A percentile compares a stretch with the other conserved stretches of the same genome.
phyloP scores from a whole-genome alignment of 352 stramenopile species.

The Phytophthora lateralis region DNA sequence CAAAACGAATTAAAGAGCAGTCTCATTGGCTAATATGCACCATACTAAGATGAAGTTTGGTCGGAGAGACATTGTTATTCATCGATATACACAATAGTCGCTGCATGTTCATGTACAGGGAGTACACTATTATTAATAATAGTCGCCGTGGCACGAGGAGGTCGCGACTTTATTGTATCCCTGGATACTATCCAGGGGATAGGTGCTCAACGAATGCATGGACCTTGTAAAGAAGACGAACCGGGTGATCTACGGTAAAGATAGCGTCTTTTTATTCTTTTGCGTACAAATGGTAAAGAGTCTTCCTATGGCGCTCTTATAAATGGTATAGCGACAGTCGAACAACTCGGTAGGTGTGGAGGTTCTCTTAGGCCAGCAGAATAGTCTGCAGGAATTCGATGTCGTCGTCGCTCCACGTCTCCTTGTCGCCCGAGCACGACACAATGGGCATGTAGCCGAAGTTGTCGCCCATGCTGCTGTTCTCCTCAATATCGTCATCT shows the following conservation, averaged over 20 bases:
- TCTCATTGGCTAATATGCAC: too few species aligned
- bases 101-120: too few species aligned
- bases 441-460: slow-evolving; percentile 54
- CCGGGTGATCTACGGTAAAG: background rate
- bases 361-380: slow-evolving; percentile 53
- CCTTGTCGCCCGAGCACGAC: slow-evolving; percentile 48
- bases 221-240: slow-evolving; percentile 2
- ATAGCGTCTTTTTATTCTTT: slow-evolving; percentile 21
- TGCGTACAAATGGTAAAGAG: slow-evolving; percentile 27
- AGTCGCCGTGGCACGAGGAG: too few species aligned
- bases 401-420: slow-evolving; percentile 82
- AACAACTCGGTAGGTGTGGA: slow-evolving; percentile 27
- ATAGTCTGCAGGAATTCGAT: slow-evolving; percentile 83
- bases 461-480: slow-evolving; percentile 39
- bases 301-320: slow-evolving; percentile 37
- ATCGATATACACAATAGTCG: too few species aligned
- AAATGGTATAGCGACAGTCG: slow-evolving; percentile 37
- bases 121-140: too few species aligned
- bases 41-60: too few species aligned
- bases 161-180: background rate
- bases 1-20: too few species aligned
- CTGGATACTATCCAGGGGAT: too few species aligned
- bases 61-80: too few species aligned
- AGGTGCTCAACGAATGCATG: background rate
- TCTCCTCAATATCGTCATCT: slow-evolving; percentile 34